Conservation (phyloP, 2,329 filamentous ascomycete genomes). For the Didymella sp. region DNA sequence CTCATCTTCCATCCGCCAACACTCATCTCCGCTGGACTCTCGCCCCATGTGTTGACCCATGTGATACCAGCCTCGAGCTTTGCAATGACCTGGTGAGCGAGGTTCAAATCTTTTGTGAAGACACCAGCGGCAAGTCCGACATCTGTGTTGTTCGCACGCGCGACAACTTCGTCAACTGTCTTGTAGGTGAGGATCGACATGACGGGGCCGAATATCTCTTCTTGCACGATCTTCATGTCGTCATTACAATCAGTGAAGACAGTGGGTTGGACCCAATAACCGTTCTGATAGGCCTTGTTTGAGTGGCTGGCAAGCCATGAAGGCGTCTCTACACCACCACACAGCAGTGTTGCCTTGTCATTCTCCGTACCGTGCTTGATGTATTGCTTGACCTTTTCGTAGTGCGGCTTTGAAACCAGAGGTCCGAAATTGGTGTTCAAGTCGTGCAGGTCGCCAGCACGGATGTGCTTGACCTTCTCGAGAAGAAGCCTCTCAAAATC, state of each 20-base stretch:
- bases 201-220: constrained; percentile 91
- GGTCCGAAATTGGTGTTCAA: constrained; percentile 81
- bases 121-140: constrained; percentile 85
- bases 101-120: constrained; percentile 76
- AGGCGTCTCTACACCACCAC: constrained; percentile 71
- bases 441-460: constrained; percentile 76
- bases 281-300: constrained; percentile 55
- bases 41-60: constrained; percentile 95
- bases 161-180: constrained; percentile 71
- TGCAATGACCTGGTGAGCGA: constrained; percentile 74
- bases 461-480: constrained; percentile 72
- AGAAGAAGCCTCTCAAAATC: constrained; percentile 73
- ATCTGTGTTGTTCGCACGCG: constrained; percentile 76
- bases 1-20: constrained; percentile 93
- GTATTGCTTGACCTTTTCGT: constrained; percentile 78
- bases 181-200: constrained; percentile 81
- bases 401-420: constrained; percentile 75
- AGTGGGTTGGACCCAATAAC: constrained; percentile 86
- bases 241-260: constrained; percentile 88
- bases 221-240: constrained; percentile 76
- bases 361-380: constrained; percentile 75
- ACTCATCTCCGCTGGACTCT: constrained; percentile 88
- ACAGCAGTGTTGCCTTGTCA: constrained; percentile 77
- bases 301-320: constrained; percentile 55
- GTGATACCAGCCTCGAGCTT: constrained; percentile 84